Conservation (phyloP, 2,329 filamentous ascomycete species). For the Penicillium sp. region DNA sequence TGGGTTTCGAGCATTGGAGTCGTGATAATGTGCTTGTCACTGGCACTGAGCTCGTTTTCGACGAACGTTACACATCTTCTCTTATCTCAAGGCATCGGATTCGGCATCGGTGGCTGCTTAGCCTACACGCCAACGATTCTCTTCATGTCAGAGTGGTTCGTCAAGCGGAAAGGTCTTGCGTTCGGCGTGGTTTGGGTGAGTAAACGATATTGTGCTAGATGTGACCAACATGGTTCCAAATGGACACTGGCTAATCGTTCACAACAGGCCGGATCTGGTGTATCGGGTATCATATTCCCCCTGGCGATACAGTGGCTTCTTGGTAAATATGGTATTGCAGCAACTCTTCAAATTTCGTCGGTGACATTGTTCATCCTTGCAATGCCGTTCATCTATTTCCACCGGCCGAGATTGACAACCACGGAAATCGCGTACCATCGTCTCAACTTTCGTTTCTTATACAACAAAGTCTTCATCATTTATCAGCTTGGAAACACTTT, state of each 20-base stretch:
- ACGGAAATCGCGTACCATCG: conserved; percentile 19
- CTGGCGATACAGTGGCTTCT: conserved; percentile 34
- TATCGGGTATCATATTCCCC: conserved; percentile 34
- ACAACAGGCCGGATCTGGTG: conserved; percentile 31
- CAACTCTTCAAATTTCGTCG: conserved; percentile 29
- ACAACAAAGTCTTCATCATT: conserved; percentile 26
- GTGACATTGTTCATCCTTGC: conserved; percentile 40
- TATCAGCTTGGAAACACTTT: conserved; percentile 42
- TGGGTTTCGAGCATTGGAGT: conserved; percentile 36
- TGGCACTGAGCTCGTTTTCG: conserved; percentile 43
- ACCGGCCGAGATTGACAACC: conserved; percentile 30
- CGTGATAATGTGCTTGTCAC: conserved; percentile 34
- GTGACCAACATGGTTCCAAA: background rate
- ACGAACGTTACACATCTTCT: conserved; percentile 43
- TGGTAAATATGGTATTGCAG: conserved; percentile 25
- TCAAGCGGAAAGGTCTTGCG: conserved; percentile 50
- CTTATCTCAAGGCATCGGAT: conserved; percentile 40
- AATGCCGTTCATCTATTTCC: conserved; percentile 36
- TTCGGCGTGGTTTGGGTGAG: conserved; percentile 52
- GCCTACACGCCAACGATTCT: conserved; percentile 50
- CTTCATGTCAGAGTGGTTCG: conserved; percentile 55
- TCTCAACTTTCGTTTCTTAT: conserved; percentile 36
- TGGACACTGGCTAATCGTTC: background rate
- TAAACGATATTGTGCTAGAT: background rate
- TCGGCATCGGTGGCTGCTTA: conserved; percentile 47